Conservation (phyloP, 441 rosid genomes). For the Viola pubescens region DNA sequence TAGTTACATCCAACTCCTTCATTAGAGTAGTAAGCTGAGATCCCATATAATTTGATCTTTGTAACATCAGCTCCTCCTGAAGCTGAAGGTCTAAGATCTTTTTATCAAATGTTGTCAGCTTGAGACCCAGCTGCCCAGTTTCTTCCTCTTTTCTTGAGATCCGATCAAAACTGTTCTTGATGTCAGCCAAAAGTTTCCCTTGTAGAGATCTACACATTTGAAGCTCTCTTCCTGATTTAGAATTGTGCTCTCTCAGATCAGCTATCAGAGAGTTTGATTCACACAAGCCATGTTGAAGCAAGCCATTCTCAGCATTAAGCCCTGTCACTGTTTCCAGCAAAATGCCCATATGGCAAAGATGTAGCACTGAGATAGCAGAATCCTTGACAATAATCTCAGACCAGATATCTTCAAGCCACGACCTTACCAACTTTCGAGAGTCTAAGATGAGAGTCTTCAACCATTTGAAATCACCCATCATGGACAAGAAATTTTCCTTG, state of each 20-base stretch:
- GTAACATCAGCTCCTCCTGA: constrained; percentile 91
- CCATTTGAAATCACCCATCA: constrained; percentile 41
- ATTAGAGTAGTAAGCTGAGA: constrained; percentile 69
- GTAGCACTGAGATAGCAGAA: constrained; percentile 87
- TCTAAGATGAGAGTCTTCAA: constrained; percentile 50
- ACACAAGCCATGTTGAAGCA: constrained; percentile 78
- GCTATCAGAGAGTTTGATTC: constrained; percentile 66
- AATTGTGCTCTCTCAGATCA: constrained; percentile 72
- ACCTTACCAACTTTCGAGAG: constrained; percentile 47
- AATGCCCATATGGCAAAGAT: constrained; percentile 90
- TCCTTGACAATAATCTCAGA: constrained; percentile 87
- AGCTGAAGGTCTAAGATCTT: constrained; percentile 59
- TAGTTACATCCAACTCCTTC: constrained; percentile 70
- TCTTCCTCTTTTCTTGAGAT: constrained; percentile 78
- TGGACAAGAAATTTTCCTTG: constrained; percentile 34
- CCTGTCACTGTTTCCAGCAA: constrained; percentile 84
- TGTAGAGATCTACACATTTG: constrained; percentile 64
- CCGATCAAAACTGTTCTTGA: constrained; percentile 72
- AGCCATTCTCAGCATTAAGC: constrained; percentile 78
- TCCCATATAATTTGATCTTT: constrained; percentile 75
- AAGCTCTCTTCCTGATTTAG: constrained; percentile 70
- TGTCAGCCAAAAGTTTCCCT: constrained; percentile 81
- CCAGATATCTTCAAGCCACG: constrained; percentile 94
- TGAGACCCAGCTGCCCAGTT: constrained; percentile 51
- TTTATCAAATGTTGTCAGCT: constrained; percentile 64